Conservation (phyloP, 2,329 filamentous ascomycete species). For the Botrytis deweyae region DNA sequence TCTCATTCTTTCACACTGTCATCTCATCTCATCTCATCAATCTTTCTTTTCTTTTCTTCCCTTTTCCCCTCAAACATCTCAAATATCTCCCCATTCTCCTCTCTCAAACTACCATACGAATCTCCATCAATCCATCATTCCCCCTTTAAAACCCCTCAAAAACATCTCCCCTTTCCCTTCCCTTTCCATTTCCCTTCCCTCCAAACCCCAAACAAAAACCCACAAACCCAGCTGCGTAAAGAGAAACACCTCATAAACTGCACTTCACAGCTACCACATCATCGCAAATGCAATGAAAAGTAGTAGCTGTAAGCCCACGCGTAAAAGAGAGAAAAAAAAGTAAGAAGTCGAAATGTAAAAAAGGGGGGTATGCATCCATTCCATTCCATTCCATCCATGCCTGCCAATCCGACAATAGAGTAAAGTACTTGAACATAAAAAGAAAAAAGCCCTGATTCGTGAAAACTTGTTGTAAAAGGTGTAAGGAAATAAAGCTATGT, state of each 20-base stretch:
- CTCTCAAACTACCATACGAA: background rate
- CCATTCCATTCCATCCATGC: conserved; percentile 8
- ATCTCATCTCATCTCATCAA: background rate
- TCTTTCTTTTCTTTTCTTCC: background rate
- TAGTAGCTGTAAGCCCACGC: background rate
- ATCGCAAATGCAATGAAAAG: background rate
- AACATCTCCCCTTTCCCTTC: background rate
- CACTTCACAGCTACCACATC: background rate
- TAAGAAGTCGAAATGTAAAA: background rate
- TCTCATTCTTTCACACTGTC: background rate
- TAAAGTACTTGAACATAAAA: conserved; percentile 13
- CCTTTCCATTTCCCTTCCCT: background rate
- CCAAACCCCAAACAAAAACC: too few species aligned
- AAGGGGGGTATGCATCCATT: conserved; percentile 15
- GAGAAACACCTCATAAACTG: background rate
- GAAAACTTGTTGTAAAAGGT: background rate
- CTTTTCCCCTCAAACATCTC: background rate
- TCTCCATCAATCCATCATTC: too few species aligned
- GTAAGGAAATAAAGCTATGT: conserved; percentile 7
- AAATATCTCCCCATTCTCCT: background rate
- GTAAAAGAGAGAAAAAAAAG: background rate
- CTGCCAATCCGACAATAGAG: background rate
- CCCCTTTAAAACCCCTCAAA: too few species aligned
- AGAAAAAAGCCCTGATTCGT: background rate
- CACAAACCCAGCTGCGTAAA: background rate